These are phyloP conservation scores for Sphagnum contortum DNA, from an alignment of 225 moss, liverwort and hornwort species.

Conservation along the genomic window DNA sequence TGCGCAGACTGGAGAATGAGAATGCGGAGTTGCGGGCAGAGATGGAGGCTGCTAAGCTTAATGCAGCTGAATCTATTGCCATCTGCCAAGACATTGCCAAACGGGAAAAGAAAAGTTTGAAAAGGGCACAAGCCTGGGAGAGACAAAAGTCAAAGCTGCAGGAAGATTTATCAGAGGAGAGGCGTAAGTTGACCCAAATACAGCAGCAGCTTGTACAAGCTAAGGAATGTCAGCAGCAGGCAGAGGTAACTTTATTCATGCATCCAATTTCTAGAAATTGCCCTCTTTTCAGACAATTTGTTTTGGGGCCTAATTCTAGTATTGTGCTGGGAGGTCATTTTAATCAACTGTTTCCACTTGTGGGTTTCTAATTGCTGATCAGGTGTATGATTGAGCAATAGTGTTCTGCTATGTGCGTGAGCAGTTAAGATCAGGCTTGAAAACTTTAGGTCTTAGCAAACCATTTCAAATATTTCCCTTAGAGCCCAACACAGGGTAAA, in stretches of 20 bases:
- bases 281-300: too few relatives aligned
- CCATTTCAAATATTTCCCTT: too few relatives aligned
- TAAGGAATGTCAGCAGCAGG: constrained; percentile 64
- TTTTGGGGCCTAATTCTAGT: too few relatives aligned
- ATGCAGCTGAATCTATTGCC: constrained; percentile 47
- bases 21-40: constrained; percentile 61
- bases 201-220: constrained; percentile 39
- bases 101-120: constrained; percentile 56
- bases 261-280: background rate
- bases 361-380: too few relatives aligned
- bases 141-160: constrained; percentile 66
- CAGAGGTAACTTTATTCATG: constrained; percentile 34
- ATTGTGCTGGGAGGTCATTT: too few relatives aligned
- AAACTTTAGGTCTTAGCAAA: too few relatives aligned
- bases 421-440: too few relatives aligned
- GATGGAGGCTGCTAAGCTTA: constrained; percentile 64
- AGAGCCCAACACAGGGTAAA: too few relatives aligned
- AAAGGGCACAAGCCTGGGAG: constrained; percentile 65
- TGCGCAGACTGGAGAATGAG: constrained; percentile 39
- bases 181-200: constrained; percentile 29
- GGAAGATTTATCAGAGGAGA: constrained; percentile 56
- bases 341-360: too few relatives aligned
- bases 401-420: too few relatives aligned
- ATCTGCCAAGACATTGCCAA: constrained; percentile 49
- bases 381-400: too few relatives aligned